Evolutionary conservation across 352 stramenopile genomes (phyloP).

Genomic region (Globisporangium nodosum): DNA sequence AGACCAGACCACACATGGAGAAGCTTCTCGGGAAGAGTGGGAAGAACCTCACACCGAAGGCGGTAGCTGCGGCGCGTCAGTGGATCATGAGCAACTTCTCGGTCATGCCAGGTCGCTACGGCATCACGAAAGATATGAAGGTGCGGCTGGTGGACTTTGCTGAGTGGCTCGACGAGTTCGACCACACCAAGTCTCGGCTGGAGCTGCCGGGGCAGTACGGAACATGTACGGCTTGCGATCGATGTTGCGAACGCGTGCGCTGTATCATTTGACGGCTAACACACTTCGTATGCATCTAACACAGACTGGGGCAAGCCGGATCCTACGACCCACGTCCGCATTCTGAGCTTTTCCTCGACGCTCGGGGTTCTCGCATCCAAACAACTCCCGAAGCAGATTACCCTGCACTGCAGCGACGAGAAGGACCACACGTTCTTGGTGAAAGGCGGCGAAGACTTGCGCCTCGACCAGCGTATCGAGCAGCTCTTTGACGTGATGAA

Average conservation of each 20-base stretch:
- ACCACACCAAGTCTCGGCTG: slow-evolving; percentile 54
- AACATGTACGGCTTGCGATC: slow-evolving; percentile 33
- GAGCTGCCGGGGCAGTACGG: slow-evolving; percentile 83
- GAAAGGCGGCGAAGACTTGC: slow-evolving; percentile 89
- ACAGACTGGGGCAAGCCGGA: slow-evolving; percentile 72
- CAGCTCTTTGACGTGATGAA: slow-evolving; percentile 92
- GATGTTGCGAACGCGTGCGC: too few species aligned
- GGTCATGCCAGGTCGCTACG: slow-evolving; percentile 59
- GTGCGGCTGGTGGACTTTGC: slow-evolving; percentile 74
- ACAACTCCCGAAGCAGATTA: slow-evolving; percentile 79
- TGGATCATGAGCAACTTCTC: slow-evolving; percentile 73
- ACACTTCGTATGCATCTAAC: background rate
- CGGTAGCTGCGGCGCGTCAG: slow-evolving; percentile 43
- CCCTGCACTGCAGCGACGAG: slow-evolving; percentile 77
- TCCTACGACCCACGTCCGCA: slow-evolving; percentile 48
- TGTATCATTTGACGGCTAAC: too few species aligned
- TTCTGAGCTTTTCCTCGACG: slow-evolving; percentile 71
- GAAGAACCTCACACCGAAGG: slow-evolving; percentile 44
- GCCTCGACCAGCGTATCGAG: slow-evolving; percentile 89
- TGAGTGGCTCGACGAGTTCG: slow-evolving; percentile 82
- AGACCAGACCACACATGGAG: slow-evolving; percentile 52
- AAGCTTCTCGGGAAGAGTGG: slow-evolving; percentile 70
- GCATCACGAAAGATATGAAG: slow-evolving; percentile 82
- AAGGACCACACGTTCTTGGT: slow-evolving; percentile 84
- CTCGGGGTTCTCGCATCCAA: slow-evolving; percentile 83